A percentile compares a stretch with the other conserved stretches of the same genome.
phyloP scores from a whole-genome alignment of 2,329 filamentous ascomycete genomes.

The Botrytis aclada region DNA sequence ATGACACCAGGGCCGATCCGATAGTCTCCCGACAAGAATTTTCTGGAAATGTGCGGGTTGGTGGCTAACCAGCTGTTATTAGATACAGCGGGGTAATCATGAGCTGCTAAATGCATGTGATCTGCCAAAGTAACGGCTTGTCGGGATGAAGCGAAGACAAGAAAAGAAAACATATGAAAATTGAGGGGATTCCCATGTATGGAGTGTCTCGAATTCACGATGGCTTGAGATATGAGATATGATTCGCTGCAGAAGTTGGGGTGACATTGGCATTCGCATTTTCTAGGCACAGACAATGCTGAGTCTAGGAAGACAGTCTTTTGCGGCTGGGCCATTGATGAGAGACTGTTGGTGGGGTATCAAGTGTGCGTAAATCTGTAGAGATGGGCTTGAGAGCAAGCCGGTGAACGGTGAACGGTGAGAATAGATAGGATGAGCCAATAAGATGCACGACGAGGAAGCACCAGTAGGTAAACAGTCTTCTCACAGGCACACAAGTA shows the following conservation, averaged over 20 bases:
- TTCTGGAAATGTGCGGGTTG: background rate
- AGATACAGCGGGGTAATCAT: constrained; percentile 7
- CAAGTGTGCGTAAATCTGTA: background rate
- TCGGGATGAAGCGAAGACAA: background rate
- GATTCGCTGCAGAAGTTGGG: background rate
- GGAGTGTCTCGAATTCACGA: background rate
- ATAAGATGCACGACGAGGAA: background rate
- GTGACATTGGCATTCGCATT: background rate
- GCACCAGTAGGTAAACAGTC: background rate
- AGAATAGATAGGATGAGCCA: background rate
- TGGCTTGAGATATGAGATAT: background rate
- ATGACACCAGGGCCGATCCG: background rate
- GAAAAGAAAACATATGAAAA: background rate
- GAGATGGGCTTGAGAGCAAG: background rate
- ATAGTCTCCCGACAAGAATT: background rate
- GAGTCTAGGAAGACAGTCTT: background rate
- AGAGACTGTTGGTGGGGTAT: constrained; percentile 1
- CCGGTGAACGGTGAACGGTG: background rate
- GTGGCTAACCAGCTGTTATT: background rate
- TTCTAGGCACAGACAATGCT: background rate
- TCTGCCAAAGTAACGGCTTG: background rate
- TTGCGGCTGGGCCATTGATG: constrained; percentile 1
- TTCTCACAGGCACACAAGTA: background rate
- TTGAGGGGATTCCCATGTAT: background rate
- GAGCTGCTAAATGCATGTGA: constrained; percentile 11